These are phyloP conservation scores for Verruconis gallopava DNA, from an alignment of 2,329 filamentous ascomycete genomes.

Conservation along the genomic window DNA sequence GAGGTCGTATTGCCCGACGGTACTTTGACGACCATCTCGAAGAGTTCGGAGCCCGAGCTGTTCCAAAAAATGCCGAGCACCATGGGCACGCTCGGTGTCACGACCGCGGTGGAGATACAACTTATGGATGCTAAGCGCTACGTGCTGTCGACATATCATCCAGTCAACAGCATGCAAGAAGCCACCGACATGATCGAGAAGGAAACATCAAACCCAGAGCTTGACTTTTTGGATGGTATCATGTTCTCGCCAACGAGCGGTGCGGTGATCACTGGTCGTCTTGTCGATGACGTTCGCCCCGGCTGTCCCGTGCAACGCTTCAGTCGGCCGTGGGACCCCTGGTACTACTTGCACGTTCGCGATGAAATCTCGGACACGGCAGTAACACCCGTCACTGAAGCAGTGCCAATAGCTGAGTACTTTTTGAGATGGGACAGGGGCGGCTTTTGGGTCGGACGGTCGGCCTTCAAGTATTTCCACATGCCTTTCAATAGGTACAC, in stretches of 20 bases:
- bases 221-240: slow-evolving; percentile 39
- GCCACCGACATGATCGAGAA: slow-evolving; percentile 20
- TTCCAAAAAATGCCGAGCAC: slow-evolving; percentile 53
- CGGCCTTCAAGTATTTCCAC: slow-evolving; percentile 51
- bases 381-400: slow-evolving; percentile 32
- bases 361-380: slow-evolving; percentile 20
- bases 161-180: slow-evolving; percentile 28
- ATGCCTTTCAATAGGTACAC: slow-evolving; percentile 53
- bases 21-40: slow-evolving; percentile 41
- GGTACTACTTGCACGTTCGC: slow-evolving; percentile 37
- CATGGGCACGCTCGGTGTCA: slow-evolving; percentile 54
- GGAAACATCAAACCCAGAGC: slow-evolving; percentile 22
- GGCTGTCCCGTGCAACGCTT: slow-evolving; percentile 20
- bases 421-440: slow-evolving; percentile 62
- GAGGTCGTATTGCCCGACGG: slow-evolving; percentile 55
- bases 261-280: slow-evolving; percentile 32
- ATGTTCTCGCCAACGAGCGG: slow-evolving; percentile 32
- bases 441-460: slow-evolving; percentile 53
- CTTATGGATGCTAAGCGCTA: slow-evolving; percentile 34
- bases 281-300: slow-evolving; percentile 20
- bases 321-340: slow-evolving; percentile 33
- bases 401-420: slow-evolving; percentile 51
- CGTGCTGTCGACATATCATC: slow-evolving; percentile 38
- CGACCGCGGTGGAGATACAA: slow-evolving; percentile 41
- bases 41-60: slow-evolving; percentile 42